Conservation (phyloP, 495 filamentous ascomycete species). For the Neurospora sp. region DNA sequence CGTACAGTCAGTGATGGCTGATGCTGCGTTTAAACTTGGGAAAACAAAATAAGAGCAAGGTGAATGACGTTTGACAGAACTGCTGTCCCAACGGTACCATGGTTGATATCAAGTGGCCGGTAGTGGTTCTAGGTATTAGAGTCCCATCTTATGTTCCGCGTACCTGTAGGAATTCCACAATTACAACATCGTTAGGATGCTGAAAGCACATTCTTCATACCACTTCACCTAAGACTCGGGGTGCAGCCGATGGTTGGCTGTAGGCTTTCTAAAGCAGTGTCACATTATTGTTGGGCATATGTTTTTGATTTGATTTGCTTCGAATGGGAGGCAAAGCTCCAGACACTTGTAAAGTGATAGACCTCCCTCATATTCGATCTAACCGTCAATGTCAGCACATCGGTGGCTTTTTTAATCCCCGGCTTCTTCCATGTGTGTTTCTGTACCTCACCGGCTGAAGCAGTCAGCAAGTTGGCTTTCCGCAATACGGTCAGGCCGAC, state of each 20-base stretch:
- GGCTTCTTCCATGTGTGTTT: neutral
- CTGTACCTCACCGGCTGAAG: neutral
- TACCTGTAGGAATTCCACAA: neutral
- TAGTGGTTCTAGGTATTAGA: neutral
- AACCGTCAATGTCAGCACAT: neutral
- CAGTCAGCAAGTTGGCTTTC: neutral
- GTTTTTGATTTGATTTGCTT: neutral
- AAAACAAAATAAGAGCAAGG: neutral
- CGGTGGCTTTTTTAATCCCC: neutral
- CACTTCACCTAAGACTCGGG: neutral
- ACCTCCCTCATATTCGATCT: neutral
- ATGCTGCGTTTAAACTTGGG: neutral
- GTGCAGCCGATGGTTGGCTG: neutral
- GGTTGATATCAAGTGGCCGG: neutral
- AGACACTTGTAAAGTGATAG: neutral
- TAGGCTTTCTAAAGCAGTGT: neutral
- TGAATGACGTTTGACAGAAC: neutral
- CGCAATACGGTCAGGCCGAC: neutral
- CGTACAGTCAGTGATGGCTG: neutral
- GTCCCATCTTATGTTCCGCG: neutral
- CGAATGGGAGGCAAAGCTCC: neutral
- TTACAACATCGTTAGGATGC: neutral
- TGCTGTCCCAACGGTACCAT: neutral
- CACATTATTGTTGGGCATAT: neutral
- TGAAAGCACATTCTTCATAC: neutral